phyloP scores from a whole-genome alignment of 305 asterid genomes.

The Fraxinus platypoda region DNA sequence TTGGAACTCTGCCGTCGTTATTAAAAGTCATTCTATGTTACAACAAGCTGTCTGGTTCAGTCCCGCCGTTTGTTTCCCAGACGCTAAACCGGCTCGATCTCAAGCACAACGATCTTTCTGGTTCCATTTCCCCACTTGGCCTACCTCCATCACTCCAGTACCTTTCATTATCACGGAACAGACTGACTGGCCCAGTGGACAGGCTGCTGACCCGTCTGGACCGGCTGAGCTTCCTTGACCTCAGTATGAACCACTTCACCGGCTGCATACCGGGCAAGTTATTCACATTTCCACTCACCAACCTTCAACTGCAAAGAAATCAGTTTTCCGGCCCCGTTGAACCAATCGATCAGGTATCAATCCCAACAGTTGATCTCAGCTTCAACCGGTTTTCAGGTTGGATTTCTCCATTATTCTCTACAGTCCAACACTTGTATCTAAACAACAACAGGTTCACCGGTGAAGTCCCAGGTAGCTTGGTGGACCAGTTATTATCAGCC shows the following conservation, averaged over 20 bases:
- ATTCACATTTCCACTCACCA: constrained; percentile 62
- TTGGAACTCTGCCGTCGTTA: constrained; percentile 60
- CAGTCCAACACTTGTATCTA: constrained; percentile 66
- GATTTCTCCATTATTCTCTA: constrained; percentile 62
- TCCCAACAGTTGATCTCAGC: constrained; percentile 76
- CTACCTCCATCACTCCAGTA: constrained; percentile 71
- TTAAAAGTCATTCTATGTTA: constrained; percentile 67
- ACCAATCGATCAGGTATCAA: constrained; percentile 50
- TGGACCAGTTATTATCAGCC: constrained; percentile 68
- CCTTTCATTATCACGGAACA: constrained; percentile 76
- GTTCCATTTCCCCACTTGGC: constrained; percentile 45
- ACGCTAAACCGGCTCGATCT: constrained; percentile 71
- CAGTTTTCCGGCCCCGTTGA: constrained; percentile 59
- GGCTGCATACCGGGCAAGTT: constrained; percentile 61
- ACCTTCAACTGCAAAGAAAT: constrained; percentile 78
- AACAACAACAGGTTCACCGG: constrained; percentile 90
- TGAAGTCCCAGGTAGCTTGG: constrained; percentile 63
- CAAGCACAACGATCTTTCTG: constrained; percentile 69
- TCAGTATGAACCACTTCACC: constrained; percentile 69
- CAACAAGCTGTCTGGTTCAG: constrained; percentile 64
- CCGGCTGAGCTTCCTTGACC: constrained; percentile 62
- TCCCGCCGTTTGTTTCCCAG: constrained; percentile 62
- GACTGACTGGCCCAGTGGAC: constrained; percentile 67
- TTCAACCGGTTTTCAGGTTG: constrained; percentile 66
- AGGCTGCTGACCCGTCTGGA: constrained; percentile 39